Percentiles rank a stretch among this genome's conserved stretches.
Evolutionary conservation across 1,284 basidiomycete species (phyloP).

Genomic region (Trichosporon asahii): DNA sequence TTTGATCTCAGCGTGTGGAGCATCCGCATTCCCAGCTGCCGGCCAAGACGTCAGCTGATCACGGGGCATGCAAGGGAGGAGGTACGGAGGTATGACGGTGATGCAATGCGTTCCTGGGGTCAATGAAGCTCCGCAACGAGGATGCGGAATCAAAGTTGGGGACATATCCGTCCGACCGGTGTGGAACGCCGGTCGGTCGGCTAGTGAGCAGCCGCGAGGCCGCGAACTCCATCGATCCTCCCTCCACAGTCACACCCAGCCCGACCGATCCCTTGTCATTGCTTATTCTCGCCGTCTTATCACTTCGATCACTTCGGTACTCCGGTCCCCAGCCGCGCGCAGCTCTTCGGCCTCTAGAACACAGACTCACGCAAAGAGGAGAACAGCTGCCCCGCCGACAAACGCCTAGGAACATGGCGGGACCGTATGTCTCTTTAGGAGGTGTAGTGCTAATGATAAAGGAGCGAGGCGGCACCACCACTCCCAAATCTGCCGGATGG

Average conservation of each 20-base stretch:
- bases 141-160: neutral
- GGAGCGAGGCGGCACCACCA: constrained; percentile 19
- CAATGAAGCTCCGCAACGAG: neutral
- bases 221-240: neutral
- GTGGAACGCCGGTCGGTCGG: too few species aligned
- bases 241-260: neutral
- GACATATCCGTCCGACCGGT: neutral
- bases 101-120: neutral
- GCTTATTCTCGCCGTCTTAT: too few species aligned
- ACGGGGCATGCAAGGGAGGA: too few species aligned
- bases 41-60: neutral
- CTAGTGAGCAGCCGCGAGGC: neutral
- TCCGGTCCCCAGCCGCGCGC: too few species aligned
- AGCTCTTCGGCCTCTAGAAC: neutral
- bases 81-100: too few species aligned
- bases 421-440: neutral
- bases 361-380: neutral
- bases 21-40: neutral
- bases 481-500: constrained; percentile 28
- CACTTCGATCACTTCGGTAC: too few species aligned
- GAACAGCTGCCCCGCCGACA: neutral
- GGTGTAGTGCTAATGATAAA: neutral
- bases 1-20: neutral
- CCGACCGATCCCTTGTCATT: too few species aligned
- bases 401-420: neutral